A percentile compares a stretch with the other conserved stretches of the same genome.
phyloP scores from a whole-genome alignment of 2,329 filamentous ascomycete genomes.

The Claviceps sp. region DNA sequence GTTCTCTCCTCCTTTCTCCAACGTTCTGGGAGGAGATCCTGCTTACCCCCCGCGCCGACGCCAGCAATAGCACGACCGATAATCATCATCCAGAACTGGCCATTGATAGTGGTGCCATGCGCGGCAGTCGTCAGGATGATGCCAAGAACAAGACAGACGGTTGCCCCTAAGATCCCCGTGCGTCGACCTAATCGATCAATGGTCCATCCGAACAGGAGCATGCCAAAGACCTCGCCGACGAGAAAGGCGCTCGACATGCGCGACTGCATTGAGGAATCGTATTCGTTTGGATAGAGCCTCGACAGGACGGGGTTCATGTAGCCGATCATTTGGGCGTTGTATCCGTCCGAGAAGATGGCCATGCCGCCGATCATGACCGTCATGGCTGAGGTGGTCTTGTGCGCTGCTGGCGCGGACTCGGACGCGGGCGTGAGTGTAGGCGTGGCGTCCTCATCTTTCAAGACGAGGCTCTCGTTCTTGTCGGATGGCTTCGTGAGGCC shows the following conservation, averaged over 20 bases:
- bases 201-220: slow-evolving; percentile 25
- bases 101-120: slow-evolving; percentile 25
- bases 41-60: slow-evolving; percentile 27
- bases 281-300: slow-evolving; percentile 18
- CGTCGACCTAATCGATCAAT: slow-evolving; percentile 33
- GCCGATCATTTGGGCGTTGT: slow-evolving; percentile 21
- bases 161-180: slow-evolving; percentile 30
- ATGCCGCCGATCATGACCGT: slow-evolving; percentile 3
- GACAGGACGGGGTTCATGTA: slow-evolving; percentile 20
- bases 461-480: background rate
- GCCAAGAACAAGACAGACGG: slow-evolving; percentile 31
- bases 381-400: background rate
- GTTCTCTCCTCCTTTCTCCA: background rate
- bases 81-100: slow-evolving; percentile 39
- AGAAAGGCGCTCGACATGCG: slow-evolving; percentile 26
- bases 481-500: too few relatives aligned
- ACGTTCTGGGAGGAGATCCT: too few relatives aligned
- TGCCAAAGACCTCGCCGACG: slow-evolving; percentile 28
- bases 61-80: slow-evolving; percentile 32
- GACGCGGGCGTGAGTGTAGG: background rate
- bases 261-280: slow-evolving; percentile 21
- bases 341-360: slow-evolving; percentile 21
- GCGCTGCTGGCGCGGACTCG: background rate
- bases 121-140: slow-evolving; percentile 30
- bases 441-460: background rate